phyloP scores from a whole-genome alignment of 768 basidiomycete genomes.

The Suillus luteus region DNA sequence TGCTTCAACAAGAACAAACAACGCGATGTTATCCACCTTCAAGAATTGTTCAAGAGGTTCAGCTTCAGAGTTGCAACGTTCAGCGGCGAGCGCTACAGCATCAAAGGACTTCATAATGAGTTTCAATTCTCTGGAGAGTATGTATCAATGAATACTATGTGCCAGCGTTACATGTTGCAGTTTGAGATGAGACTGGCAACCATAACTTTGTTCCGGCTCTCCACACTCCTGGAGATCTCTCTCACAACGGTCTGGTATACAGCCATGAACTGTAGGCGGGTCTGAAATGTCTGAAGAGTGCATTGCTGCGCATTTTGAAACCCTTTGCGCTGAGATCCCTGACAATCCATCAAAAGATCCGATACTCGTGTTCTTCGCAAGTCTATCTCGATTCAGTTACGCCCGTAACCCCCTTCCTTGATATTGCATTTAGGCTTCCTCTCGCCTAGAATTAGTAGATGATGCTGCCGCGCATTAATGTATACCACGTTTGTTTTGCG shows the following conservation, averaged over 20 bases:
- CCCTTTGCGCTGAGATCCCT: neutral
- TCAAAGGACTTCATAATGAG: neutral
- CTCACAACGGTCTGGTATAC: neutral
- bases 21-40: slow-evolving; percentile 26
- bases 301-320: neutral
- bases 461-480: neutral
- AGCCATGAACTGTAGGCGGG: neutral
- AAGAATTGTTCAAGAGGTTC: neutral
- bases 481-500: neutral
- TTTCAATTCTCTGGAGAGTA: neutral
- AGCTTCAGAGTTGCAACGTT: neutral
- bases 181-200: neutral
- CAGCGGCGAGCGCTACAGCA: neutral
- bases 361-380: slow-evolving; percentile 1
- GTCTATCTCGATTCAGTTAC: slow-evolving; percentile 6
- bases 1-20: slow-evolving; percentile 44
- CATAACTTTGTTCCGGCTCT: neutral
- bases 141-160: neutral
- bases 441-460: neutral
- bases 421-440: neutral
- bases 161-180: neutral
- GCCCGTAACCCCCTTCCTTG: neutral
- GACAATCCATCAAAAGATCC: neutral
- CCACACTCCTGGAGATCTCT: neutral
- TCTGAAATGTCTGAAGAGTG: neutral